Evolutionary conservation across 1,139 yeast species (phyloP).

Genomic region (Yamadazyma aaseri): DNA sequence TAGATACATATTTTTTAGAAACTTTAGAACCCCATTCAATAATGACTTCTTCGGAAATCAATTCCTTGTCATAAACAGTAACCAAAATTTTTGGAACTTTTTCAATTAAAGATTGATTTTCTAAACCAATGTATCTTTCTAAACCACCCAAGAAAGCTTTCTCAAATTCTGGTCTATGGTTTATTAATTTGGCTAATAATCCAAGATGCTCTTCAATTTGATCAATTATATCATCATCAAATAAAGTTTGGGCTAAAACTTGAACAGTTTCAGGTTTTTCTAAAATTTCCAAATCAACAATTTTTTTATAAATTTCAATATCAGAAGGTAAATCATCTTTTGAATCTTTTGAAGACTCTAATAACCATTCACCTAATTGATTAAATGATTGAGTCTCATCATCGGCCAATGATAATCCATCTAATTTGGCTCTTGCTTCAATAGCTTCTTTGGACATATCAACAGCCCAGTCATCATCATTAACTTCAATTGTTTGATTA

Average conservation of each 20-base stretch:
- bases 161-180: conserved; percentile 65
- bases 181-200: conserved; percentile 72
- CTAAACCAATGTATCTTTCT: conserved; percentile 87
- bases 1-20: conserved; percentile 90
- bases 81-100: conserved; percentile 79
- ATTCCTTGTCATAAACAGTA: conserved; percentile 77
- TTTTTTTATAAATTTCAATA: conserved; percentile 89
- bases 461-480: conserved; percentile 96
- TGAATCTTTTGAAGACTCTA: conserved; percentile 50
- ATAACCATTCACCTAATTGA: conserved; percentile 89
- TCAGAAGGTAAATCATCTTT: conserved; percentile 70
- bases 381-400: conserved; percentile 52
- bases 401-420: conserved; percentile 48
- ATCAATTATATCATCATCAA: conserved; percentile 72
- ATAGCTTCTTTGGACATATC: conserved; percentile 98
- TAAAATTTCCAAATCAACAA: conserved; percentile 72
- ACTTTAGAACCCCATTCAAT: conserved; percentile 88
- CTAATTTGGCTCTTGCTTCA: conserved; percentile 85
- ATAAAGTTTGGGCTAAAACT: conserved; percentile 88
- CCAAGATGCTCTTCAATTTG: conserved; percentile 81
- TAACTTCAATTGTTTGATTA: conserved; percentile 56
- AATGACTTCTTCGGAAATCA: conserved; percentile 79
- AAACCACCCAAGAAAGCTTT: conserved; percentile 92
- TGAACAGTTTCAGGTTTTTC: conserved; percentile 78
- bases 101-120: conserved; percentile 72